Evolutionary conservation across 1,139 yeast genomes (phyloP).

Genomic region (Ogataea hybrid): DNA sequence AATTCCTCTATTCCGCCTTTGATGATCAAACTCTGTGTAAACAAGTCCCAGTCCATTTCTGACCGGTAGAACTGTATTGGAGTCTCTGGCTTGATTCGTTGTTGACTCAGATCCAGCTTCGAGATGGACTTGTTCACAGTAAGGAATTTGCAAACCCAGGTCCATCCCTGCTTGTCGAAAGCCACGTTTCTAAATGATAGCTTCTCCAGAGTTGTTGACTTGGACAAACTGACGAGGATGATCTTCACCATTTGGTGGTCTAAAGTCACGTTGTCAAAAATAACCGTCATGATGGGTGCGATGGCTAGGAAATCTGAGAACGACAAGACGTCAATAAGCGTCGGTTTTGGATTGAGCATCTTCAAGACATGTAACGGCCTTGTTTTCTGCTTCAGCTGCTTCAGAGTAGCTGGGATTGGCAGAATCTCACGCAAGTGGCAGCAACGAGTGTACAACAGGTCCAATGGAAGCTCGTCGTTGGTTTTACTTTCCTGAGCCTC

Average conservation of each 20-base stretch:
- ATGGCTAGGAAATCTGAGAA: constrained; percentile 85
- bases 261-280: constrained; percentile 80
- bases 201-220: constrained; percentile 61
- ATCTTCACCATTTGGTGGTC: constrained; percentile 78
- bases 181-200: constrained; percentile 77
- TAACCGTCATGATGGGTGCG: constrained; percentile 74
- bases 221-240: constrained; percentile 58
- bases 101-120: constrained; percentile 80
- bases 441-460: constrained; percentile 68
- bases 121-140: constrained; percentile 54
- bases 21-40: constrained; percentile 53
- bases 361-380: constrained; percentile 76
- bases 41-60: constrained; percentile 73
- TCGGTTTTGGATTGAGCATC: constrained; percentile 85
- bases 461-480: constrained; percentile 44
- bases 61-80: constrained; percentile 47
- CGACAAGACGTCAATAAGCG: constrained; percentile 82
- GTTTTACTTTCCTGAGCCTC: background rate
- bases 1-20: constrained; percentile 83
- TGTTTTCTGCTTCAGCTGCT: constrained; percentile 73
- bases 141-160: constrained; percentile 67
- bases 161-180: constrained; percentile 73
- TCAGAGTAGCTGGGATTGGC: constrained; percentile 74
- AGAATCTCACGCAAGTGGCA: constrained; percentile 72
- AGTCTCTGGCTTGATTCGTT: constrained; percentile 54